Evolutionary conservation across 306 rosid species (phyloP), one percentile per base, ranked within the genome.

Genomic region (Heteromeles arbutifolia): DNA sequence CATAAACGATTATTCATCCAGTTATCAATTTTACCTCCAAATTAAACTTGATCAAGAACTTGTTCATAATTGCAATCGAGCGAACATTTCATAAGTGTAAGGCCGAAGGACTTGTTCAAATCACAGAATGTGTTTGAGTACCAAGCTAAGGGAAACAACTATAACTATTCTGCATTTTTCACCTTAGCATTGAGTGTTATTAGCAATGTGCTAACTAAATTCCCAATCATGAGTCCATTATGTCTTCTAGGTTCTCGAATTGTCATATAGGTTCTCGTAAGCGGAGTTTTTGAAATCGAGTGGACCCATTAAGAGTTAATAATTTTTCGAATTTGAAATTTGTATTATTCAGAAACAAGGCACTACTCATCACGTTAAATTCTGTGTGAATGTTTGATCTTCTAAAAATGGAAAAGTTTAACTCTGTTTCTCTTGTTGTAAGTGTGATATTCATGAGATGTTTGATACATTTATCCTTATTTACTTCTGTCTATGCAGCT

Each of bases 401-500:
- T 63, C 41, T 28, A 25, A 73, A 41, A 25, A 39, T 13, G 28
- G 26, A 73, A 59, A 58, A 73, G 22, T 15, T 41, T 5, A 19
- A 19, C 31, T 62, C 10, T 43, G 15, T 43, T 25, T 74, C 8
- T 74, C 9, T 48, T 26, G 65, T 69, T 63, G 22, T 70, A 31
- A 61, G 32, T 37, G 21, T 39, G 13, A 5, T 48, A 21, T 44
- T 34, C 11, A n/a, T 45, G 45, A 68, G 26, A 50, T 61, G 19
- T 44, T 29, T 71, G 72, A 57, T 31, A 56, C 29, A 2, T 19
- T 44, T 62, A 69, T 58, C 65, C 52, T 67, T 54, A 24, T 73
- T 69, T 44, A 67, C 63, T 54, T 70, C 34, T 65, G 72, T 79
- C 50, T 56, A 8, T 86, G 84, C 93, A 95, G 99, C 84, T 95